Evolutionary conservation across 306 rosid genomes (phyloP).

Genomic region (Vicia villosa): DNA sequence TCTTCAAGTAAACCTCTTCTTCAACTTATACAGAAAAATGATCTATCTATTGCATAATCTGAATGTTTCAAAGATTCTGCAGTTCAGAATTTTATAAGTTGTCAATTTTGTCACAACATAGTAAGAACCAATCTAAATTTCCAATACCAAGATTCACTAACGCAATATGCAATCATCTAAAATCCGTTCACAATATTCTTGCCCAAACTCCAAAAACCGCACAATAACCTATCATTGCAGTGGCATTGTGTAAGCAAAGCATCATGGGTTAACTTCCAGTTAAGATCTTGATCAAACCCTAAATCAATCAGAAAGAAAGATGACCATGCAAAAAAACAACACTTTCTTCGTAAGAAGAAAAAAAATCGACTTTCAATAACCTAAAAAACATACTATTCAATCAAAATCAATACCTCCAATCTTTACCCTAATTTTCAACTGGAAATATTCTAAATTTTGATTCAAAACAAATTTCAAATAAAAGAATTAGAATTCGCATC

Average conservation of each 20-base stretch:
- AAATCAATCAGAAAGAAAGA: background rate
- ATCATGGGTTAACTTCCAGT: background rate
- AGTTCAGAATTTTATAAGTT: background rate
- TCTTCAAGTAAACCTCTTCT: background rate
- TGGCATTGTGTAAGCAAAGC: background rate
- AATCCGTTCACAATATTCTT: background rate
- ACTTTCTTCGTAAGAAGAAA: background rate
- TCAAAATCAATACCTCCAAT: background rate
- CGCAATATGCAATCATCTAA: background rate
- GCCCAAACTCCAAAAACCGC: conserved; percentile 1
- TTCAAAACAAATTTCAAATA: background rate
- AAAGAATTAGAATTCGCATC: background rate
- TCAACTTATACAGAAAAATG: background rate
- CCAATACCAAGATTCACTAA: background rate
- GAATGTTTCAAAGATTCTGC: background rate
- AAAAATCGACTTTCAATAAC: background rate
- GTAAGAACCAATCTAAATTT: background rate
- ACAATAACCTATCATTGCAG: background rate
- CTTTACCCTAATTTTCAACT: background rate
- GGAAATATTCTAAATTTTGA: background rate
- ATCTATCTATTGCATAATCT: background rate
- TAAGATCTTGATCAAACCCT: background rate
- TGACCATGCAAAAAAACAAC: background rate
- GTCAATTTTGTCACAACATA: background rate
- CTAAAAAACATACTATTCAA: background rate